These are phyloP conservation scores for Ajuga reptans DNA, from an alignment of 305 asterid genomes.

Conservation along the genomic window DNA sequence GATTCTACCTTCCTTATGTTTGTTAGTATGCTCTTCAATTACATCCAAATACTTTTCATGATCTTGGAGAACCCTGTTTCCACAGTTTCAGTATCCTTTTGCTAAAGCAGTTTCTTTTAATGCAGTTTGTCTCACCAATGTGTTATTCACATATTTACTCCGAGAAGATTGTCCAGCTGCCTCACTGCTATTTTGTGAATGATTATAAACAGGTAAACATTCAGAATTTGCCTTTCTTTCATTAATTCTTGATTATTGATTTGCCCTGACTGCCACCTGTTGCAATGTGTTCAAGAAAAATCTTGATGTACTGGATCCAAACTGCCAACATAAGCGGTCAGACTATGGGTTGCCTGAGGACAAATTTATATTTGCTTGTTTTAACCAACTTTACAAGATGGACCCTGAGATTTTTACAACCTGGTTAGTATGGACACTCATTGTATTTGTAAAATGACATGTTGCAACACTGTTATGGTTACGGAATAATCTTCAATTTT, in stretches of 20 bases:
- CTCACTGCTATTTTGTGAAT: conserved; percentile 95
- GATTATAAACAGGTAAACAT: conserved; percentile 85
- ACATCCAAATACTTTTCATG: background rate
- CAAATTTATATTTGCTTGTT: conserved; percentile 92
- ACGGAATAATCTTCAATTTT: background rate
- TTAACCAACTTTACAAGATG: conserved; percentile 99
- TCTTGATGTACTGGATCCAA: conserved; percentile 77
- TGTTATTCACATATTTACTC: conserved; percentile 77
- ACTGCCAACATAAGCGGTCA: conserved; percentile 71
- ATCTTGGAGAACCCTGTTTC: background rate
- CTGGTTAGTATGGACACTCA: conserved; percentile 42
- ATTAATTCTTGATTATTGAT: background rate
- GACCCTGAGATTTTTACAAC: conserved; percentile 82
- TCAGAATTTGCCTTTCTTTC: background rate
- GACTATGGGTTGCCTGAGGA: conserved; percentile 90
- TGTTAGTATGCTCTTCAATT: background rate
- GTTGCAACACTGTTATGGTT: background rate
- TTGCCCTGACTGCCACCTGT: conserved; percentile 21
- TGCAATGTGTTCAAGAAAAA: conserved; percentile 51
- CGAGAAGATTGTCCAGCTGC: conserved; percentile 88
- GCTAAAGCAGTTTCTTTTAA: conserved; percentile 10
- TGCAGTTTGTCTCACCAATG: conserved; percentile 91
- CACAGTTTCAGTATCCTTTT: background rate
- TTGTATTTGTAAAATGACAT: background rate
- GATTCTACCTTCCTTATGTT: background rate